phyloP scores from a whole-genome alignment of 352 stramenopile genomes.

The Saprolegnia diclina region DNA sequence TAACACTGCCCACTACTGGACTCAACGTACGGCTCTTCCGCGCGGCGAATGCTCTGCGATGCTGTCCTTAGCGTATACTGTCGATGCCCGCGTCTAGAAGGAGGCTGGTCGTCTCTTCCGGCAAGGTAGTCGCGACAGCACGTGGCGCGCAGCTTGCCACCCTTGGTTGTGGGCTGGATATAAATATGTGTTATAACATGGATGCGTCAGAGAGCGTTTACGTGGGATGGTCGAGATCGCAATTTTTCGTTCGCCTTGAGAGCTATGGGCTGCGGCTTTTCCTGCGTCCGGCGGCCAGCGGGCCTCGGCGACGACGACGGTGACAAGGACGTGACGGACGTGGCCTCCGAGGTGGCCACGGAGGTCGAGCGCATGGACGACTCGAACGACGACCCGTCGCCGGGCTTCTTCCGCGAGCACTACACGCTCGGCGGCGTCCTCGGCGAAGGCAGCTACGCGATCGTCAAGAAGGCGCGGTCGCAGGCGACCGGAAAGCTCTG shows the following conservation, averaged over 20 bases:
- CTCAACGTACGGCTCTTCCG: too few relatives aligned
- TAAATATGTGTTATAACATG: too few relatives aligned
- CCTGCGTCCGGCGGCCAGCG: not conserved
- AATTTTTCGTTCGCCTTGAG: not conserved
- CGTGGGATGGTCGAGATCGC: not conserved
- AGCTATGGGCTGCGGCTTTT: slow-evolving; percentile 1
- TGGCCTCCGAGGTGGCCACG: not conserved
- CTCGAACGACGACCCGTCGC: not conserved
- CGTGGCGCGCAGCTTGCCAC: too few relatives aligned
- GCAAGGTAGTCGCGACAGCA: too few relatives aligned
- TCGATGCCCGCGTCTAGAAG: too few relatives aligned
- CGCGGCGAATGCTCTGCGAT: too few relatives aligned
- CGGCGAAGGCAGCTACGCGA: slow-evolving; percentile 87
- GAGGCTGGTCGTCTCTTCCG: too few relatives aligned
- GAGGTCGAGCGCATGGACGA: not conserved
- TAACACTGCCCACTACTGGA: too few relatives aligned
- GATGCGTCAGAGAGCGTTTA: not conserved
- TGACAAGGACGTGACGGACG: not conserved
- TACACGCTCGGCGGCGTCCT: slow-evolving; percentile 80
- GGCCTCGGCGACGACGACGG: not conserved
- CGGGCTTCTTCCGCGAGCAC: slow-evolving; percentile 45
- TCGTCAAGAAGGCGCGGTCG: slow-evolving; percentile 79
- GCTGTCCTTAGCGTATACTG: too few relatives aligned
- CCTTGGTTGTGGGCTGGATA: too few relatives aligned
- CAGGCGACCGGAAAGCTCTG: slow-evolving; percentile 80